These are phyloP conservation scores for Termitomyces sp. DNA, from an alignment of 768 basidiomycete species.

Conservation along the genomic window DNA sequence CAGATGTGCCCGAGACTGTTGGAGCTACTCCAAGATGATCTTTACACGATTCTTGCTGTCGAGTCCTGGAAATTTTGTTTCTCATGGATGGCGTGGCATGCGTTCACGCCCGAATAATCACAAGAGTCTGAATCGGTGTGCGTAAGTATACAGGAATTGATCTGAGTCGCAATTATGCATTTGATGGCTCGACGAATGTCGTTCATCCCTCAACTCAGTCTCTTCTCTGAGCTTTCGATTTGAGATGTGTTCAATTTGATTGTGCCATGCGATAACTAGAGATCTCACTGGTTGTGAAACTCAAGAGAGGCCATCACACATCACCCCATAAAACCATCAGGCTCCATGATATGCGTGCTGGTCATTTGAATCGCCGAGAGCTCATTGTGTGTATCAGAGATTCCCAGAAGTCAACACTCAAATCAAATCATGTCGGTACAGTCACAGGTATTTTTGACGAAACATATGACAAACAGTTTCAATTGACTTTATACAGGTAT, in stretches of 20 bases:
- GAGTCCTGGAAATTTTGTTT: background rate
- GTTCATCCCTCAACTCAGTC: background rate
- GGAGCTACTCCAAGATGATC: background rate
- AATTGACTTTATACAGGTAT: slow-evolving; percentile 9
- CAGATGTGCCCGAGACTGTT: background rate
- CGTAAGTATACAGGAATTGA: background rate
- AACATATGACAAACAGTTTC: background rate
- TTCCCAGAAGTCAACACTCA: background rate
- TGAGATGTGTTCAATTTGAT: background rate
- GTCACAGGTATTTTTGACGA: background rate
- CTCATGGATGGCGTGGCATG: background rate
- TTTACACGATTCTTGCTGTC: background rate
- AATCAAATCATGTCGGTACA: background rate
- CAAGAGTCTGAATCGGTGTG: background rate
- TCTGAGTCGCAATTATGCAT: background rate
- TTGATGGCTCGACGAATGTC: background rate
- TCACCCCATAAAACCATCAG: background rate
- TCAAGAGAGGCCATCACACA: background rate
- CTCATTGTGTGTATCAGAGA: background rate
- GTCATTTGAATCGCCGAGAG: background rate
- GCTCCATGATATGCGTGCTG: background rate
- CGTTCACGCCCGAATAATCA: background rate
- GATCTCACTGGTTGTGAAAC: background rate
- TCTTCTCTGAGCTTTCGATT: background rate
- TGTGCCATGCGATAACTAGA: background rate